Evolutionary conservation across 164 flowering plant genomes (phyloP).

Genomic region (Annona cherimola): DNA sequence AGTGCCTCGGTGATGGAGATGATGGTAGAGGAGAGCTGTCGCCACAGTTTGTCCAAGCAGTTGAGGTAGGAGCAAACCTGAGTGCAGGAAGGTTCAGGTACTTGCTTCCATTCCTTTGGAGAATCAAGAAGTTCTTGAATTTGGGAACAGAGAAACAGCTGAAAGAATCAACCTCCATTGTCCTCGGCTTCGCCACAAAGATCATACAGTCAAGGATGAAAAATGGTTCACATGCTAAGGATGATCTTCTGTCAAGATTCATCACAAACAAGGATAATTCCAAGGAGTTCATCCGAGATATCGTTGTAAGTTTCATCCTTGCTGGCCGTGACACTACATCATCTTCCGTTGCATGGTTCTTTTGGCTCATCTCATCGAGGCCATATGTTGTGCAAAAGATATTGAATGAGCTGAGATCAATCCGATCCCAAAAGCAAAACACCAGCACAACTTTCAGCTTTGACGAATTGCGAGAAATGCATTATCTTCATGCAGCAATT

Average conservation of each 20-base stretch:
- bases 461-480: conserved; percentile 47
- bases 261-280: conserved; percentile 18
- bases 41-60: conserved; percentile 44
- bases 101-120: conserved; percentile 23
- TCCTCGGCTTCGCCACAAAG: conserved; percentile 48
- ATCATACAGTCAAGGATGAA: conserved; percentile 37
- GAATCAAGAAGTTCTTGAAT: conserved; percentile 34
- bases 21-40: conserved; percentile 31
- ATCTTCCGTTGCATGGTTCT: conserved; percentile 44
- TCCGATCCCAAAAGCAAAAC: conserved; percentile 15
- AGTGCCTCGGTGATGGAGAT: conserved; percentile 35
- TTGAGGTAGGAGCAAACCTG: conserved; percentile 52
- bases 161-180: conserved; percentile 29
- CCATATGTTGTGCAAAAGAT: conserved; percentile 32
- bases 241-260: conserved; percentile 45
- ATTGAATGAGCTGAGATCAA: conserved; percentile 29
- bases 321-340: conserved; percentile 59
- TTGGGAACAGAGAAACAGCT: conserved; percentile 48
- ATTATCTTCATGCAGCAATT: conserved; percentile 52
- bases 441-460: conserved; percentile 18
- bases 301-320: conserved; percentile 45
- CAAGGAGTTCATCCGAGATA: conserved; percentile 37
- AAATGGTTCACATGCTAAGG: conserved; percentile 7
- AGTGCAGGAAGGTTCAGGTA: conserved; percentile 43
- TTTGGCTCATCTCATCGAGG: conserved; percentile 36